These are phyloP conservation scores for Tetrahymena borealis DNA, from an alignment of 73 alveolate species.

Conservation along the genomic window DNA sequence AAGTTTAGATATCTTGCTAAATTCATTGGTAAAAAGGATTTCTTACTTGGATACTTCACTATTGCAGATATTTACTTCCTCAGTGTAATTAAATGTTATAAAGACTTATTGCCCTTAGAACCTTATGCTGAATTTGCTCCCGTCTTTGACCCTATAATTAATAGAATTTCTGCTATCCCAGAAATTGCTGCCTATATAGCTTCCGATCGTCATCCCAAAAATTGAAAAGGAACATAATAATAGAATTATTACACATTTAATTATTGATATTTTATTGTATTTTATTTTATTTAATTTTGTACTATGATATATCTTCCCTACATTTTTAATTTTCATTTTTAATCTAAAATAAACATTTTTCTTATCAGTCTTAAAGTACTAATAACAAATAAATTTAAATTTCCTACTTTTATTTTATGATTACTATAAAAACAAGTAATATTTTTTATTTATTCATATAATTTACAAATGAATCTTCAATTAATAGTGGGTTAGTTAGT, in stretches of 20 bases:
- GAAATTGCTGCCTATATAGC: not conserved
- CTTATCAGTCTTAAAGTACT: no score
- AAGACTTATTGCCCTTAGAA: not conserved
- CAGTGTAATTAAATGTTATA: not conserved
- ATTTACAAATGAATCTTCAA: no score
- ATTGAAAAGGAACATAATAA: not conserved
- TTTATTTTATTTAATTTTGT: no score
- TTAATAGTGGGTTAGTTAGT: no score
- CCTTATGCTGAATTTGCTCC: not conserved
- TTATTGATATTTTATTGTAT: no score
- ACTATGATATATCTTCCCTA: no score
- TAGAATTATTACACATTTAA: not conserved
- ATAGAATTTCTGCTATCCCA: not conserved
- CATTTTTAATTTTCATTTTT: no score
- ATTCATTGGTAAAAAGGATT: not conserved
- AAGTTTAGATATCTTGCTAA: not conserved
- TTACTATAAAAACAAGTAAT: no score
- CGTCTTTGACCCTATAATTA: not conserved
- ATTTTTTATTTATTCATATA: no score
- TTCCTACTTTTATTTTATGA: no score
- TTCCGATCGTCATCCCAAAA: not conserved
- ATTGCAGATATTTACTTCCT: not conserved
- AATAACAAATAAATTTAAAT: no score
- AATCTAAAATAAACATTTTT: no score
- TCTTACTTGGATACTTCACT: not conserved